Base-by-base conservation (phyloP, 257 asterid species). In the Solanum peruvianum region DNA sequence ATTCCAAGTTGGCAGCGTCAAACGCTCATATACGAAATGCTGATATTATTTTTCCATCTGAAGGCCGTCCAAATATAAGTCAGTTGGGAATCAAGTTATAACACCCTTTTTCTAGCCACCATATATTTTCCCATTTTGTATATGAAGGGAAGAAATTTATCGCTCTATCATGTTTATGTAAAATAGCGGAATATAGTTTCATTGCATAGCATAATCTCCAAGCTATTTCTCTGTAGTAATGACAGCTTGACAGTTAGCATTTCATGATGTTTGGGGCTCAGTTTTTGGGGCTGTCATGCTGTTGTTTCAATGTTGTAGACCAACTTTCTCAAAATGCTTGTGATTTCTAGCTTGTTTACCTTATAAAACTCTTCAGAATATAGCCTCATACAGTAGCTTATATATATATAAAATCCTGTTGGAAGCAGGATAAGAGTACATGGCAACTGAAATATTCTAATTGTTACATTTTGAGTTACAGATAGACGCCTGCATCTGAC, bases 11-110 rank as follows among this genome's bases (percentile, higher is more conserved):
- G 31, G 91, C 92, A 64, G 91, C 91, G 8, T 88, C 93, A 25
- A 92, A 90, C 80, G 91, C 92, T 88, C 95, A 95, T 82, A 92
- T 89, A 83, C 94, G 99, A 91, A 95, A 94, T 91, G 93, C 98
- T 82, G 95, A 96, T 89, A 91, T 96, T 87, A 27, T 92, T 86
- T 91, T 96, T 82, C 92, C 97, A 44, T 87, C 76, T 86, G 90
- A 89, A 86, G 78, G 86, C 52, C 35, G 83, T 85, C 83, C 87
- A 33, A 66, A 42, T 10, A 7, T 27, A 42, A 67, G 78, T 67
- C 64, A 49, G 86, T 56, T 80, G 89, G 78, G 52, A 81, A 49
- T 81, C 85, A 49, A 81, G 69, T 81, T 72, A 49, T 75, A 72
- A 13, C 58, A 35, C 87, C 45, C 73, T 49, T 16, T 44, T 77